phyloP scores from a whole-genome alignment of 805 yeast genomes.

The Myxozyma kluyveri region DNA sequence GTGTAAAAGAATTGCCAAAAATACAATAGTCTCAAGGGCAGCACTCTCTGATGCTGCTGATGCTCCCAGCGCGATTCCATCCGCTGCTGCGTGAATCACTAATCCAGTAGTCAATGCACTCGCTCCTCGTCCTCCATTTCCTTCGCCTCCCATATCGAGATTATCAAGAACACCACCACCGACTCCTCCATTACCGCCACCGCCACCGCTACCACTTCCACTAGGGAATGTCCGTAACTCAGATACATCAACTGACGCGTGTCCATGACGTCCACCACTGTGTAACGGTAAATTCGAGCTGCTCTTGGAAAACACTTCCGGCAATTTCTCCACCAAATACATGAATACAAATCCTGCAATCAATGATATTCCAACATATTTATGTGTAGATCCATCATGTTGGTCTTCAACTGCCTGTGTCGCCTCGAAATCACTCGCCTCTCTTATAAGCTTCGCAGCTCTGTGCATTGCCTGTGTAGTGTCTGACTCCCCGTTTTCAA shows the following conservation, averaged over 20 bases:
- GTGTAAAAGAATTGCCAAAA: conserved; percentile 63
- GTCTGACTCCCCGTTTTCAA: not conserved
- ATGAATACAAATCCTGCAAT: conserved; percentile 55
- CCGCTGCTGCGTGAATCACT: conserved; percentile 64
- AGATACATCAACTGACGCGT: conserved; percentile 34
- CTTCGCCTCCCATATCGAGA: not conserved
- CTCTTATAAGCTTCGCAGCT: not conserved
- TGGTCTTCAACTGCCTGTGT: not conserved
- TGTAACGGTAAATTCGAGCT: no score
- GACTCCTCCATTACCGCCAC: conserved; percentile 4
- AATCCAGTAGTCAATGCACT: conserved; percentile 57
- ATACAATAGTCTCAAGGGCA: conserved; percentile 47
- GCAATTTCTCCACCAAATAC: conserved; percentile 50
- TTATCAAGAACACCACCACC: not conserved
- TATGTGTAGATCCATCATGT: conserved; percentile 5
- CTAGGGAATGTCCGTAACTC: conserved; percentile 32
- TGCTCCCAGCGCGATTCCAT: conserved; percentile 71
- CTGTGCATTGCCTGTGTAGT: not conserved
- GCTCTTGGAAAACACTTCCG: conserved; percentile 24
- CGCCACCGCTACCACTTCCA: conserved; percentile 1
- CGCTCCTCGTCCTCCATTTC: no score
- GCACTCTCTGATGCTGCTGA: conserved; percentile 45
- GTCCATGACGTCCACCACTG: not conserved
- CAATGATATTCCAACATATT: conserved; percentile 48
- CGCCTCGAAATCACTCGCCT: not conserved